Evolutionary conservation across 768 basidiomycete species (phyloP).

Genomic region (Erythrobasidium yunnanense): DNA sequence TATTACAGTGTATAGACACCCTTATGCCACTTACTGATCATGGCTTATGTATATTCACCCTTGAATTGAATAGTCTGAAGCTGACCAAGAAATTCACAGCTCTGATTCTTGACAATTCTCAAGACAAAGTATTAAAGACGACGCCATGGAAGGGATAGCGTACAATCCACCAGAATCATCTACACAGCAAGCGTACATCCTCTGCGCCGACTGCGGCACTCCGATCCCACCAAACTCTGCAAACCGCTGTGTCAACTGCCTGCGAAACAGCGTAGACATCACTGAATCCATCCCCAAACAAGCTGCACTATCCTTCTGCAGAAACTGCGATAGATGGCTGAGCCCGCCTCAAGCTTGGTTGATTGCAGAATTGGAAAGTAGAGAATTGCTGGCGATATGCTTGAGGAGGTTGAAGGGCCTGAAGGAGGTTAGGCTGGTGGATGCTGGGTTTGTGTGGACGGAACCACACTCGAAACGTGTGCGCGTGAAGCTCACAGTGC

Average conservation of each 20-base stretch:
- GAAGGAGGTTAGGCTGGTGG: conserved; percentile 87
- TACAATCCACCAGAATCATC: conserved; percentile 6
- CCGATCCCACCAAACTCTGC: conserved; percentile 53
- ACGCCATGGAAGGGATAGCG: conserved; percentile 15
- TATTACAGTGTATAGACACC: neutral
- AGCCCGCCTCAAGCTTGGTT: conserved; percentile 82
- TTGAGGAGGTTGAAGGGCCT: conserved; percentile 88
- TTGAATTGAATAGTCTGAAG: too few relatives aligned
- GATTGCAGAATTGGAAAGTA: conserved; percentile 72
- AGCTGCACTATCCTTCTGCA: conserved; percentile 84
- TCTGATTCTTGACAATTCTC: neutral
- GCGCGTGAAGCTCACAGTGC: conserved; percentile 86
- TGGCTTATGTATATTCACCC: too few relatives aligned
- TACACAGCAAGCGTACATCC: conserved; percentile 37
- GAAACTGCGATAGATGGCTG: conserved; percentile 91
- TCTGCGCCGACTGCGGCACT: conserved; percentile 41
- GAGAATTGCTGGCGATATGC: conserved; percentile 87
- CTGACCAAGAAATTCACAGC: too few relatives aligned
- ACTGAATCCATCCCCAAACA: conserved; percentile 79
- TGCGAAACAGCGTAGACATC: conserved; percentile 88
- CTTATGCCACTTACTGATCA: neutral
- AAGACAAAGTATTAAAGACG: neutral
- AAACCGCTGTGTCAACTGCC: conserved; percentile 77
- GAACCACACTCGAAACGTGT: conserved; percentile 93
- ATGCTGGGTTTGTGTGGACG: conserved; percentile 98